Percentiles rank a stretch among this genome's conserved stretches.
Conservation (phyloP, 2,329 filamentous ascomycete species). For the Diaporthe nobilis region DNA sequence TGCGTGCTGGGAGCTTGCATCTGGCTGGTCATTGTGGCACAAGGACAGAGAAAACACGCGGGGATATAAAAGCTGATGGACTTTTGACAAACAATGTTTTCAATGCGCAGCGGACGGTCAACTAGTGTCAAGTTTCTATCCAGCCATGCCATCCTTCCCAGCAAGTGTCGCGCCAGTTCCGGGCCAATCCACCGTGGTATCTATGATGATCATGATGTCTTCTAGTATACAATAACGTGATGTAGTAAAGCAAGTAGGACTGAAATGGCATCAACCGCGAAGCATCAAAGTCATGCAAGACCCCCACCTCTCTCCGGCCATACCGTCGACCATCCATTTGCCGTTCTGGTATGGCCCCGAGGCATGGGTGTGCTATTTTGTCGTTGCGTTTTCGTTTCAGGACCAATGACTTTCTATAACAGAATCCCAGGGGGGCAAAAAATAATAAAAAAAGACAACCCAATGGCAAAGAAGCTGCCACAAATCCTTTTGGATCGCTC, state of each 20-base stretch:
- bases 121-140: constrained; percentile 16
- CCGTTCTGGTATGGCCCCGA: neutral
- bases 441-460: constrained; percentile 30
- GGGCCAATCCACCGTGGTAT: constrained; percentile 36
- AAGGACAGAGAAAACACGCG: no score
- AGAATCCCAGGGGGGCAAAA: constrained; percentile 9
- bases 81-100: constrained; percentile 11
- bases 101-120: constrained; percentile 23
- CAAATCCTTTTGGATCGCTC: constrained; percentile 30
- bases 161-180: constrained; percentile 32
- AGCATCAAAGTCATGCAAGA: constrained; percentile 18
- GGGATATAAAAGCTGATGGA: no score
- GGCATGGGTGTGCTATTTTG: constrained; percentile 13
- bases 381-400: constrained; percentile 23
- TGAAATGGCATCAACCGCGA: constrained; percentile 29
- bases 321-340: neutral
- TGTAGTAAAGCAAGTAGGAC: constrained; percentile 21
- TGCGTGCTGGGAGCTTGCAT: neutral
- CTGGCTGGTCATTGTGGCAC: neutral
- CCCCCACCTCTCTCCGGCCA: neutral
- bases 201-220: constrained; percentile 33
- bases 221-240: constrained; percentile 37
- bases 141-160: constrained; percentile 26
- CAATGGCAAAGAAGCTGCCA: constrained; percentile 32
- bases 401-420: constrained; percentile 20